phyloP scores from a whole-genome alignment of 805 yeast species.

The Tetrapisispora taiwanensis region DNA sequence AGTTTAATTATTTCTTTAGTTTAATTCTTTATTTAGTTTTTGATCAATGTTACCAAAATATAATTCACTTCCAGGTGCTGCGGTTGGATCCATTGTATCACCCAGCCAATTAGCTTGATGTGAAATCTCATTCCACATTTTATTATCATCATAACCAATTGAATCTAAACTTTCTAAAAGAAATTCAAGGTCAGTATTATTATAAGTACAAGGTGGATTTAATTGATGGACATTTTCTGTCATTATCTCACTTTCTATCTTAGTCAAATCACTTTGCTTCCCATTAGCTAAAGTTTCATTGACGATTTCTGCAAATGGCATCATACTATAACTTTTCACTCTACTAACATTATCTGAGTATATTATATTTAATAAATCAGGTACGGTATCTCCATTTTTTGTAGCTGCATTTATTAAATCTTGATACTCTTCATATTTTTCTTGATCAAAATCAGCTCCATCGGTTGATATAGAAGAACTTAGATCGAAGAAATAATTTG shows the following conservation, averaged over 20 bases:
- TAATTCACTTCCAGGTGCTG: slow-evolving; percentile 18
- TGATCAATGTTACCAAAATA: slow-evolving; percentile 13
- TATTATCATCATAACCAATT: slow-evolving; percentile 34
- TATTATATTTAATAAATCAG: not conserved
- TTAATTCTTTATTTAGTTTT: not conserved
- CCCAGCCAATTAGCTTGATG: slow-evolving; percentile 70
- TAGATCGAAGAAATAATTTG: not conserved
- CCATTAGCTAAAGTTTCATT: slow-evolving; percentile 11
- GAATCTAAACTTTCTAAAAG: slow-evolving; percentile 24
- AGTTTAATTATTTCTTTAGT: too few relatives aligned
- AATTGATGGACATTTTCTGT: slow-evolving; percentile 18
- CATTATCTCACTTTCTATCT: slow-evolving; percentile 12
- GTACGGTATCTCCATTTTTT: not conserved
- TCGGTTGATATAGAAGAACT: not conserved
- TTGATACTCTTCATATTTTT: not conserved
- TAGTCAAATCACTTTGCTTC: slow-evolving; percentile 8
- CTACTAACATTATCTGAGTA: slow-evolving; percentile 12
- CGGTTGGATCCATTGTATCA: slow-evolving; percentile 28
- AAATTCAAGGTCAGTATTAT: slow-evolving; percentile 30
- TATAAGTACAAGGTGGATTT: slow-evolving; percentile 25
- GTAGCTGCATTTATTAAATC: not conserved
- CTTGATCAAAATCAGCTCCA: not conserved
- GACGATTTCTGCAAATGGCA: slow-evolving; percentile 12
- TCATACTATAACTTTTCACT: slow-evolving; percentile 8
- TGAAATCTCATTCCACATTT: slow-evolving; percentile 66